Conservation (phyloP, 2,329 filamentous ascomycete species). For the Conoideocrella luteorostrata region DNA sequence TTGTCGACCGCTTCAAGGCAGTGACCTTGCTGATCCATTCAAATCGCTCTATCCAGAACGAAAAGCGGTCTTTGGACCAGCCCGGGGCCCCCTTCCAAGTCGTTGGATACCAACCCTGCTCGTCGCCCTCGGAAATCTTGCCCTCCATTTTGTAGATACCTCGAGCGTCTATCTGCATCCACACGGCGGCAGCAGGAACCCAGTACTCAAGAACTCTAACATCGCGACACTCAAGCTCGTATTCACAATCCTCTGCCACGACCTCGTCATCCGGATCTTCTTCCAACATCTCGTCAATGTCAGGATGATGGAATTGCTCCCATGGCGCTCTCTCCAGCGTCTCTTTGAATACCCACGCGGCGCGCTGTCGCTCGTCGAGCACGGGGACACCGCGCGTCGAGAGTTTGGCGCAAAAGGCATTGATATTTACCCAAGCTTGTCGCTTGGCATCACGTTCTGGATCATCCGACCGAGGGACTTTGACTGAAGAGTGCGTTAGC, state of each 20-base stretch:
- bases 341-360: slow-evolving; percentile 3
- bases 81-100: neutral
- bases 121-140: neutral
- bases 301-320: slow-evolving; percentile 5
- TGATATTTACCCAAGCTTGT: slow-evolving; percentile 4
- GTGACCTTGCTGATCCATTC: neutral
- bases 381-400: neutral
- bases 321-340: neutral
- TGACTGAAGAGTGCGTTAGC: too few species aligned
- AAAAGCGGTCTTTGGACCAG: neutral
- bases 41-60: neutral
- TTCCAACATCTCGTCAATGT: slow-evolving; percentile 3
- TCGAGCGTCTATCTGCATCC: neutral
- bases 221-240: slow-evolving; percentile 7
- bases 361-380: neutral
- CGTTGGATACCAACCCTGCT: neutral
- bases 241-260: slow-evolving; percentile 1
- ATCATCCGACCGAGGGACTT: neutral
- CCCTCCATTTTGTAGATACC: neutral
- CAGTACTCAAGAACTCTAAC: slow-evolving; percentile 4
- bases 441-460: slow-evolving; percentile 2
- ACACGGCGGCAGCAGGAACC: slow-evolving; percentile 3
- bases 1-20: neutral
- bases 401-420: slow-evolving; percentile 4
- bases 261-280: slow-evolving; percentile 1